These are phyloP conservation scores for Ascochyta pisi DNA, from an alignment of 2,329 filamentous ascomycete genomes.

Conservation along the genomic window DNA sequence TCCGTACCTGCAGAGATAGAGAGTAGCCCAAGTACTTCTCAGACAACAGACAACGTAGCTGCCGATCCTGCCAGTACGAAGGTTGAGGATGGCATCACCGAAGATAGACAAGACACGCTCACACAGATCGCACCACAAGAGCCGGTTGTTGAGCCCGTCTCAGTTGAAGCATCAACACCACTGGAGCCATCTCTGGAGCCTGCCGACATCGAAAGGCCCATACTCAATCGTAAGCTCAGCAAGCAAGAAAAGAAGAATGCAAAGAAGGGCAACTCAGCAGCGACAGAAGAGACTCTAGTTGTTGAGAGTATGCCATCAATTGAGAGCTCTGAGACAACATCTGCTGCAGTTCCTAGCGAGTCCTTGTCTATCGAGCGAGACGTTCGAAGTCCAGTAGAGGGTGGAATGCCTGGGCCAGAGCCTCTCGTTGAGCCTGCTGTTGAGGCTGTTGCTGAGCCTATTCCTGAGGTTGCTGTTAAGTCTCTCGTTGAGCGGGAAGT, in stretches of 20 bases:
- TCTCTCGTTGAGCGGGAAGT: not conserved
- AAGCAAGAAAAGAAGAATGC: constrained; percentile 44
- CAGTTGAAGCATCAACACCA: not conserved
- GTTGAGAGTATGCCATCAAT: not conserved
- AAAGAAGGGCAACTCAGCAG: constrained; percentile 25
- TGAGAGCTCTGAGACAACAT: not conserved
- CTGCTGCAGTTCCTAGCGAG: not conserved
- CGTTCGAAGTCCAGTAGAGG: not conserved
- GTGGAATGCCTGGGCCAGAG: not conserved
- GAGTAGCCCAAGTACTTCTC: not conserved
- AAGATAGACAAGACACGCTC: not conserved
- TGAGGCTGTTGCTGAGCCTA: not conserved
- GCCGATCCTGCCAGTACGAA: not conserved
- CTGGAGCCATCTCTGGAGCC: constrained; percentile 6
- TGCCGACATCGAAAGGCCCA: constrained; percentile 21
- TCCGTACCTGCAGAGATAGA: not conserved
- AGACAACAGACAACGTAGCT: not conserved
- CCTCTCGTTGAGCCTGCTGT: not conserved
- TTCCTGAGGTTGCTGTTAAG: too few relatives aligned
- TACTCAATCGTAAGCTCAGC: constrained; percentile 38
- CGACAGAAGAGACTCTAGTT: constrained; percentile 11
- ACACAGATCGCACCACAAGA: not conserved
- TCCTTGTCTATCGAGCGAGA: not conserved
- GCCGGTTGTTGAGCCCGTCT: not conserved
- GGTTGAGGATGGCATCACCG: not conserved